Conservation (phyloP, 106 monocot genomes). For the Gastrodia elata region DNA sequence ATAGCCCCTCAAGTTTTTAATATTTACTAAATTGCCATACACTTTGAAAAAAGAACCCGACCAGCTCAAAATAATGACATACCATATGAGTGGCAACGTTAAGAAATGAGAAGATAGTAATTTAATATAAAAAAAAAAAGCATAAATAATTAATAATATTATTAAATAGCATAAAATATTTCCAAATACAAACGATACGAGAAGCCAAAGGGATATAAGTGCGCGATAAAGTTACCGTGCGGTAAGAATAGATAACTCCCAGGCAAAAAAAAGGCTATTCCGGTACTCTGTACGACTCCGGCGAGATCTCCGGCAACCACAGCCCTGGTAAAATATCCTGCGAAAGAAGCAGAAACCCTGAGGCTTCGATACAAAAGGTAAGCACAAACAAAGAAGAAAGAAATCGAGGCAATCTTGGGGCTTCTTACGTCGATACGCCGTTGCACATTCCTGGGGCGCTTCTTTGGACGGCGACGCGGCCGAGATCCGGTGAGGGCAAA, state of each 20-base stretch:
- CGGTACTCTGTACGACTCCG: constrained; percentile 15
- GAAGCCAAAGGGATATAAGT: background rate
- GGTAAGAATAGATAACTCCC: background rate
- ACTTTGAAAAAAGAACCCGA: too few relatives aligned
- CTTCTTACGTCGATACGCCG: constrained; percentile 42
- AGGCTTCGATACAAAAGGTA: too few relatives aligned
- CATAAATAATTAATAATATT: too few relatives aligned
- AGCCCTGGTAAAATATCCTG: constrained; percentile 13
- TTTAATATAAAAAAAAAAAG: too few relatives aligned
- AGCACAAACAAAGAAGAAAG: background rate
- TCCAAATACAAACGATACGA: background rate
- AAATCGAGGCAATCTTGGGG: background rate
- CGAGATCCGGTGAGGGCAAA: constrained; percentile 39
- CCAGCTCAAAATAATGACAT: too few relatives aligned
- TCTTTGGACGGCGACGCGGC: constrained; percentile 33
- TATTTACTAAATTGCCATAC: too few relatives aligned
- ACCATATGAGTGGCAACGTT: too few relatives aligned
- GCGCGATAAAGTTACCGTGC: background rate
- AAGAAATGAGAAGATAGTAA: too few relatives aligned
- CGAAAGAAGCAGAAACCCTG: background rate
- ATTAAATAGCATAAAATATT: background rate
- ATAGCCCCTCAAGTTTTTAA: too few relatives aligned
- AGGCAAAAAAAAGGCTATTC: background rate
- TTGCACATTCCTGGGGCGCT: constrained; percentile 31
- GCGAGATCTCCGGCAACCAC: constrained; percentile 17